These are phyloP conservation scores for Fomitiporia mediterranea DNA, from an alignment of 1,284 basidiomycete genomes.

Conservation along the genomic window DNA sequence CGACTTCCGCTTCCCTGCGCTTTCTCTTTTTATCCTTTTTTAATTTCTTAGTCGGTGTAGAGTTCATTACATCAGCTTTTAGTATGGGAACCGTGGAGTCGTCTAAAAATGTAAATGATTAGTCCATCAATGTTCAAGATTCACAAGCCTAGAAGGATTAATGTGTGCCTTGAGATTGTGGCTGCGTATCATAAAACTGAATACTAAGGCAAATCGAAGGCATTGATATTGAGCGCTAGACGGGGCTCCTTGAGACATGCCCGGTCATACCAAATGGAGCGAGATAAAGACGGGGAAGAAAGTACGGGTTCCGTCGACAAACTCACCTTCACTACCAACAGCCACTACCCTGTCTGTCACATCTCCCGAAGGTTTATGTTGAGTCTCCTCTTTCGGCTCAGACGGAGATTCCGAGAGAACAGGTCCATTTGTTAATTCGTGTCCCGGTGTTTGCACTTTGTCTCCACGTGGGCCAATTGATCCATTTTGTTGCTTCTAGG, in stretches of 20 bases:
- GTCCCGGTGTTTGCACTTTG: constrained; percentile 2
- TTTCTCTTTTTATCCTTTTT: constrained; percentile 19
- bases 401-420: not conserved
- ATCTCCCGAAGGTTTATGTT: not conserved
- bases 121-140: no score
- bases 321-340: not conserved
- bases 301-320: not conserved
- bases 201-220: no score
- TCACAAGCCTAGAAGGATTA: no score
- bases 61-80: not conserved
- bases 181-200: no score
- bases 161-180: no score
- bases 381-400: not conserved
- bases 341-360: not conserved
- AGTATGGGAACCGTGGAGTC: no score
- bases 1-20: not conserved
- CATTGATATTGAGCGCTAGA: no score
- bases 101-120: no score
- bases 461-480: not conserved
- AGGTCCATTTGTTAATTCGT: constrained; percentile 24
- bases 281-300: not conserved
- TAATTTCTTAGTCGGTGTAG: constrained; percentile 16
- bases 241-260: no score
- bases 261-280: no score
- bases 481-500: constrained; percentile 7